Conservation (phyloP, 345 rosid genomes). For the Aquilaria yunnanensis region DNA sequence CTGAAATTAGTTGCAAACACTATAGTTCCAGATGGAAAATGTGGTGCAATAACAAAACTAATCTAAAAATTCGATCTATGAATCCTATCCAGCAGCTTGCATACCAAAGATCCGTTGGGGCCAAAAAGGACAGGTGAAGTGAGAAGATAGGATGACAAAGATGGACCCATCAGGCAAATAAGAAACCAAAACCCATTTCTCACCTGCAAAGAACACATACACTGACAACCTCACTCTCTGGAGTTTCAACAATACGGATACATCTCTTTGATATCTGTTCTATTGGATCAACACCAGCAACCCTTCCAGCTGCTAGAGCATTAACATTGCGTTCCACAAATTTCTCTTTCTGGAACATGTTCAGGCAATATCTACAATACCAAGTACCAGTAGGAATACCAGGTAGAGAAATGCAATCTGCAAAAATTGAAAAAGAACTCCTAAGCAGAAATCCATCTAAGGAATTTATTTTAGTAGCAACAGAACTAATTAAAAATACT, state of each 20-base stretch:
- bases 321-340: constrained; percentile 64
- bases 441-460: constrained; percentile 3
- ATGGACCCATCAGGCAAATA: too few relatives aligned
- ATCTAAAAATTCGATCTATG: too few relatives aligned
- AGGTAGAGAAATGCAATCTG: constrained; percentile 56
- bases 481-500: not conserved
- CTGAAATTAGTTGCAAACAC: not conserved
- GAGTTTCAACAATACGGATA: constrained; percentile 73
- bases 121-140: not conserved
- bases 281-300: constrained; percentile 85
- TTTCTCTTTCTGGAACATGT: constrained; percentile 55
- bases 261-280: constrained; percentile 78
- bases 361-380: constrained; percentile 76
- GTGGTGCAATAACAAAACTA: too few relatives aligned
- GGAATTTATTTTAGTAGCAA: constrained; percentile 5
- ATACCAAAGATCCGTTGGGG: too few relatives aligned
- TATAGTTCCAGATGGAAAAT: too few relatives aligned
- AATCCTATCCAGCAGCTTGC: too few relatives aligned
- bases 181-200: not conserved
- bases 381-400: constrained; percentile 60
- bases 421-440: constrained; percentile 2
- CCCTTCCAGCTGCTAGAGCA: constrained; percentile 89
- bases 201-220: constrained; percentile 96
- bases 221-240: constrained; percentile 50
- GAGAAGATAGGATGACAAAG: not conserved